Evolutionary conservation across 2,329 filamentous ascomycete genomes (phyloP).

Genomic region (Nothopassalora personata): DNA sequence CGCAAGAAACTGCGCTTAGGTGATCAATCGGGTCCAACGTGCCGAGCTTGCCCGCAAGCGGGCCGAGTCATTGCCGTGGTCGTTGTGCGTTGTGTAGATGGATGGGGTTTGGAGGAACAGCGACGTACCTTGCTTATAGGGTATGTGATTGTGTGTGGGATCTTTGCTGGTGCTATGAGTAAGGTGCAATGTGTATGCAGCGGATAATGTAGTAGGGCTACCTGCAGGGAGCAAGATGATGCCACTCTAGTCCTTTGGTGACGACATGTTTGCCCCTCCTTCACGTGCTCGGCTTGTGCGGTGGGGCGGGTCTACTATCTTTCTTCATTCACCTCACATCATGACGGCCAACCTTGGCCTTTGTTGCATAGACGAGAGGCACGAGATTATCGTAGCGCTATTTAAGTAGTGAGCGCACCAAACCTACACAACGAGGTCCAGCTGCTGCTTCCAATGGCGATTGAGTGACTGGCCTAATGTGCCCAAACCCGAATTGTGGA

Average conservation of each 20-base stretch:
- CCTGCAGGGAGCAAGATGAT: background rate
- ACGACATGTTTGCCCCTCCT: background rate
- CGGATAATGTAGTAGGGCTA: background rate
- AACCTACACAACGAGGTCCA: no score
- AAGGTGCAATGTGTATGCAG: background rate
- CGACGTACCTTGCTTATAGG: background rate
- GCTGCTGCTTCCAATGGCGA: no score
- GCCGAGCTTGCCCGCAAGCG: background rate
- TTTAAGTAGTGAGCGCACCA: background rate
- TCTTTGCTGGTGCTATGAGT: background rate
- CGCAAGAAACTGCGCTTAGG: background rate
- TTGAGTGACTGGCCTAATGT: no score
- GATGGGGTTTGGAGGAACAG: background rate
- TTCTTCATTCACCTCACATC: background rate
- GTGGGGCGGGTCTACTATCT: background rate
- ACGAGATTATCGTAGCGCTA: background rate
- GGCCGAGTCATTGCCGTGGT: background rate
- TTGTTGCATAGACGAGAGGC: no score
- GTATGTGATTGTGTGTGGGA: background rate
- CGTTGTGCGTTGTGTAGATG: background rate
- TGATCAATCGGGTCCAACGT: background rate
- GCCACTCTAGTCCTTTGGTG: background rate
- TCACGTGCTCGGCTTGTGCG: background rate
- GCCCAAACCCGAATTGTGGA: no score
- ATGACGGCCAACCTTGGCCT: background rate